Evolutionary conservation across 805 yeast species (phyloP).

Genomic region (Trichomonascus vanleenenianus): DNA sequence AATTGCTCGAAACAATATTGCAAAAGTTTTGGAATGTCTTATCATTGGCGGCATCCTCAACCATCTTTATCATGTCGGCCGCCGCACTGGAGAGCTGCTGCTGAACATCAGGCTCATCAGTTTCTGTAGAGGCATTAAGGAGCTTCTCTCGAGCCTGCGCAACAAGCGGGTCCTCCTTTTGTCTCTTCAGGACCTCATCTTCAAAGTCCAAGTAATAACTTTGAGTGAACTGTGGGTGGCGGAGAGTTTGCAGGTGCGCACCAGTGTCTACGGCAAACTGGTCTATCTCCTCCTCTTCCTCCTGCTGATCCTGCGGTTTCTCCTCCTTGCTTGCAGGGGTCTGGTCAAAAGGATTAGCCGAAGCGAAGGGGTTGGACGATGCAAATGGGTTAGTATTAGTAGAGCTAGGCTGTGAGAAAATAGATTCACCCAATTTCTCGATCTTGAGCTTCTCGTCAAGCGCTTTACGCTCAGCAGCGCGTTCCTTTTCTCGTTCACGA

Average conservation of each 20-base stretch:
- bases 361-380: constrained; percentile 15
- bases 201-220: constrained; percentile 69
- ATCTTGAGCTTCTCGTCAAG: constrained; percentile 5
- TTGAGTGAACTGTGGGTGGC: constrained; percentile 32
- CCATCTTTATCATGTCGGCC: constrained; percentile 10
- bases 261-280: not conserved
- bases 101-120: constrained; percentile 37
- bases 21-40: constrained; percentile 73
- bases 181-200: constrained; percentile 46
- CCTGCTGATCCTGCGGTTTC: constrained; percentile 1
- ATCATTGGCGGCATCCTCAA: constrained; percentile 43
- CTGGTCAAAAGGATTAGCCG: constrained; percentile 1
- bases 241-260: not conserved
- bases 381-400: constrained; percentile 11
- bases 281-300: not conserved
- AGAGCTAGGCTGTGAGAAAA: constrained; percentile 5
- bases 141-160: not conserved
- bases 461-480: constrained; percentile 23
- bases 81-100: constrained; percentile 15
- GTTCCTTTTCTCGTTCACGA: constrained; percentile 32
- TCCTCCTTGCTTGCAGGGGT: not conserved
- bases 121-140: no score
- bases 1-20: constrained; percentile 68
- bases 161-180: constrained; percentile 38
- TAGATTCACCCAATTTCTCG: constrained; percentile 12